Evolutionary conservation across 805 yeast species (phyloP), one percentile per base, ranked within the genome.

Genomic region (Cyberlindnera misumaiensis): DNA sequence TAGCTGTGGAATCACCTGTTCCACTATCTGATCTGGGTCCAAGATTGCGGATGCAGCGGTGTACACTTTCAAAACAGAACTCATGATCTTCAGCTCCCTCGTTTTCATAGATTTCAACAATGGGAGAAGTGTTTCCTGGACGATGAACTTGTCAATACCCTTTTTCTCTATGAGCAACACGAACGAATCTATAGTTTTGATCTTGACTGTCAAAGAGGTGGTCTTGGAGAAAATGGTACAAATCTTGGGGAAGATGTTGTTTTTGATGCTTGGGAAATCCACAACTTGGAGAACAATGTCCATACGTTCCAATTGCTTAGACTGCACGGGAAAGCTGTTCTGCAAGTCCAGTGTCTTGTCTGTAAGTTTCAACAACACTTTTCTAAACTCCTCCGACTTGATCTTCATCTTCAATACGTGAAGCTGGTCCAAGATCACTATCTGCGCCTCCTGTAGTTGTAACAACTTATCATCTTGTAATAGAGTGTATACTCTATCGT

Each of bases 41-140:
- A 77, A 64, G 10, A 72, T 56, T 15, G 47, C 49, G 2, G 63
- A 58, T 5, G 57, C 36, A 1, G 59, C 43, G 12, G 51, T 48
- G 49, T 74, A 72, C 6, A 77, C 63, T 11, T 53, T 53, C 26
- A 78, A 50, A 4, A 77, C 65, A 18, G 72, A 65, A 49, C 65
- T 55, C 31, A 84, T 69, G 29, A 85, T 77, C 32, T 76, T 63
- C 12, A 83, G 70, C 51, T 84, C 89, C 44, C 93, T 66, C 20
- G 93, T 80, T 56, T 86, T 86, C 71, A 86, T 73, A 12, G 76
- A 74, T 48, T 74, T 73, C 41, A 90, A 65, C 16, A 90, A 62
- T 0, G 96, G 96, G n/a, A 93, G 60, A 28, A 93, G 65, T 39
- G 82, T 85, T 35, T 90, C 97, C 27, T 70, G 68, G 26, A 88